Base-by-base conservation (phyloP, 1,139 yeast genomes). In the Hyphopichia khmerensis region DNA sequence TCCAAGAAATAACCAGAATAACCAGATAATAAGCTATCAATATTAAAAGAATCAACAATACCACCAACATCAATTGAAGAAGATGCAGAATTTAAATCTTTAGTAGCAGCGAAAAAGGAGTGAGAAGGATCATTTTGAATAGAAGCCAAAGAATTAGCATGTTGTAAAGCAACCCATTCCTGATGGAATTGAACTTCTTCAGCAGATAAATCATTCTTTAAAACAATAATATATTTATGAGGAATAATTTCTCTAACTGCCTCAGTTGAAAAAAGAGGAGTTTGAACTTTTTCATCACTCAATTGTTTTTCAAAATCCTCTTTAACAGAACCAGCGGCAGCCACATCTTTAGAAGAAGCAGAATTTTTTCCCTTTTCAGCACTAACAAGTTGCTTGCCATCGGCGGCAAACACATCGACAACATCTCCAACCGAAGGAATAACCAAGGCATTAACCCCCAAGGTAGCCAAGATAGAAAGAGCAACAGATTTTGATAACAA, bases 1-100 rank as follows among this genome's bases (percentile, higher is more conserved):
- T 83, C 83, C 48, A 85, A 77, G 69, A 90, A 87, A 64, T 72
- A 77, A 43, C 96, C 97, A 40, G 84, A 69, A 66, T 86, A 87
- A 46, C 96, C 95, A 41, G 64, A 62, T 48, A 84, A 58, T 33
- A 64, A 51, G 36, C 69, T 73, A 47, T 79, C 82, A 49, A 89
- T 74, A 53, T 75, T 62, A 68, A 87, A 91, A 29, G 77, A 63
- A 58, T 84, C 87, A 47, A 77, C 65, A 53, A 89, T 72, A 51
- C 96, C 96, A 51, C 87, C 75, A 32, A 39, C 35, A 8, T 39
- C 39, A 15, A 15, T 17, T 16, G 21, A 10, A 16, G 33, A 17
- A 11, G 26, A 32, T 6, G 39, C 14, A 16, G 35, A 21, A 23
- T 40, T 49, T 37, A 62, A 46, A 34, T 61, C 67, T 40, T 62